phyloP scores from a whole-genome alignment of 306 rosid genomes.

The Lathyrus aphaca region DNA sequence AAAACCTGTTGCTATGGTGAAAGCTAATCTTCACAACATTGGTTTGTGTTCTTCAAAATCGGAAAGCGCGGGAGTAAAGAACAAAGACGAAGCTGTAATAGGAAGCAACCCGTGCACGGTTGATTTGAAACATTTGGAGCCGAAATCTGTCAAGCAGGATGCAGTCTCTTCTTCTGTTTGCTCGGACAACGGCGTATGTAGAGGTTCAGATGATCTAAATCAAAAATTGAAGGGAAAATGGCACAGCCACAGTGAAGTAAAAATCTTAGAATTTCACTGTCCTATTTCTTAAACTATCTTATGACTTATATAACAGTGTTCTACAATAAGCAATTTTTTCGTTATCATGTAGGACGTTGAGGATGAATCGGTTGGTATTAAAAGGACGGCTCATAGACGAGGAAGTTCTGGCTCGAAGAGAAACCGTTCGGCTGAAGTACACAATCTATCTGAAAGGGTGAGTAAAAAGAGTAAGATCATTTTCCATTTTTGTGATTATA shows the following conservation, averaged over 20 bases:
- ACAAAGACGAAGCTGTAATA: too few species aligned
- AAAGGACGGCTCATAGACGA: conserved; percentile 49
- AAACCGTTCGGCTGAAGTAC: conserved; percentile 87
- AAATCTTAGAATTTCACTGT: conserved; percentile 32
- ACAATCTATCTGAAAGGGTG: conserved; percentile 93
- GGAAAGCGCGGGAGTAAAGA: conserved; percentile 43
- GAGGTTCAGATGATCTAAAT: conserved; percentile 51
- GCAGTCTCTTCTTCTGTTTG: conserved; percentile 72
- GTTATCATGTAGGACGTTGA: conserved; percentile 62
- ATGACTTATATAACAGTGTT: conserved; percentile 16
- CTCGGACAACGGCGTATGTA: conserved; percentile 68
- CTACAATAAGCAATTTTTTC: conserved; percentile 8
- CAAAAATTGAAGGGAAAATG: conserved; percentile 60
- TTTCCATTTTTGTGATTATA: conserved; percentile 8
- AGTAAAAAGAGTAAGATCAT: conserved; percentile 43
- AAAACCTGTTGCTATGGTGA: conserved; percentile 63
- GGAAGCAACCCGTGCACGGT: too few species aligned
- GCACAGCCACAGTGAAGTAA: conserved; percentile 81
- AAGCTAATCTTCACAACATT: conserved; percentile 56
- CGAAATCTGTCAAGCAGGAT: conserved; percentile 49
- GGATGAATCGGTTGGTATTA: conserved; percentile 65
- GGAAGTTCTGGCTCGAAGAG: conserved; percentile 59
- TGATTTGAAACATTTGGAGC: conserved; percentile 45
- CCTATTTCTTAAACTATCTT: conserved; percentile 23
- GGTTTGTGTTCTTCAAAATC: conserved; percentile 42